Base-by-base conservation (phyloP, 140 eudicot genomes). In the Bidens hawaiensis region DNA sequence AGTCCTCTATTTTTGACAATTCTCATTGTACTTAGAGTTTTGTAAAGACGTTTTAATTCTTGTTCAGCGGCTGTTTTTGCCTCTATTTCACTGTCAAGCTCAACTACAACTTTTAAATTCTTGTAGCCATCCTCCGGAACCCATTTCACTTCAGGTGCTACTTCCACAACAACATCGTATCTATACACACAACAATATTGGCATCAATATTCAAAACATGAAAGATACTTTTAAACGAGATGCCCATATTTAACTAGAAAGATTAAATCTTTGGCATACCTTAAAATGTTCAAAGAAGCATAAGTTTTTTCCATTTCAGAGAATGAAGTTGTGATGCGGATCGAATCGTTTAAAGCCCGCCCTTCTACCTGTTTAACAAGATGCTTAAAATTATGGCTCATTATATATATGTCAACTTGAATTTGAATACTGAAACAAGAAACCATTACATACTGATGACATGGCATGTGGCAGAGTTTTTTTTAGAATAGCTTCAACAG, bases 401-500 rank as follows among this genome's bases (percentile, higher is more conserved):
- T 6, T 4, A n/a, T n/a, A n/a, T 40, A 62, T 6, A 23, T 7
- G 18, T 15, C 26, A 17, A 19, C 54, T 48, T 48, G 24, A 61
- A 60, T 30, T 55, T 25, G 22, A 69, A 16, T 7, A 5, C 7
- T 10, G 3, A 60, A 69, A 69, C 30, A 60, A 22, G 47, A 60
- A 60, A 31, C 8, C 8, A 15, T 22, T 45, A 47, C 66, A 55
- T 73, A 73, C 78, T 5, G 78, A 73, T 21, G 89, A 78, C 95
- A 93, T 82, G 78, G 96, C 99, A 85, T 93, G 99, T 12, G 96
- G 96, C 81, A 93, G 93, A 47, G 96, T 93, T 78, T 94, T 93
- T 78, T 93, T 85, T 73, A 93, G 60, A 59, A 93, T 85, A 18
- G 95, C 81, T 76, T 88, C 96, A 57, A 93, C 73, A 28, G 79